Base-by-base conservation (phyloP, 2,329 filamentous ascomycete species). In the Fusarium keratoplasticum region DNA sequence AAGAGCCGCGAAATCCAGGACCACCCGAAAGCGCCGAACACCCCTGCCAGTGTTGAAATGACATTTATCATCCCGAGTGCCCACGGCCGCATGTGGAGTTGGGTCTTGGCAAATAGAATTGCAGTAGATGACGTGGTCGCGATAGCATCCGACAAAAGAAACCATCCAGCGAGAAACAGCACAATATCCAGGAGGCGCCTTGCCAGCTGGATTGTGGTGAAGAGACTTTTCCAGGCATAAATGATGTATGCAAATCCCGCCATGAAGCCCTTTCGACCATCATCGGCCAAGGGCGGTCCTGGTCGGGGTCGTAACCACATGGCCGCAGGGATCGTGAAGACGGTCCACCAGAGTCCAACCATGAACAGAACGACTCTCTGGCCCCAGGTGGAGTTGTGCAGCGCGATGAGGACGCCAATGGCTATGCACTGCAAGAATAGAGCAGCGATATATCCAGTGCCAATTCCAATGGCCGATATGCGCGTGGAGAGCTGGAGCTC, bases 91-190 rank as follows among this genome's bases (percentile, higher is more conserved):
- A 99, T 99, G 73, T 93, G 90, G 11, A 99, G 87, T 72, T 95
- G 91, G 0, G 96, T 98, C 84, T 98, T 98, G 44, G 96, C 96
- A 81, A 98, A 99, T 11, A 99, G 87, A 31, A 98, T 95, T 1
- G 96, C 96, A 0, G 96, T 98, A 16, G 95, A 96, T 36, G 94
- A 96, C 1, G 97, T 96, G 0, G 96, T 98, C 9, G 96, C 96
- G 72, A 98, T 95, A 47, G 94, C 95, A 79, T 99, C 96, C 8
- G 94, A 97, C 2, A 99, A 88, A 33, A 99, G 88, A 81, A 99
- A 98, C 96, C 96, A 99, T 7, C 94, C 95, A 4, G 89, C 90
- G 6, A 99, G 88, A 81, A 96, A 96, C 8, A 96, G 86, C 31
- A 94, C 85, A 31, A 96, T 92, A 76, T 96, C 94, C 60, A 91